Percentiles rank a stretch among this genome's conserved stretches.
Conservation (phyloP, 2,329 filamentous ascomycete genomes). For the Clonostachys sp. region DNA sequence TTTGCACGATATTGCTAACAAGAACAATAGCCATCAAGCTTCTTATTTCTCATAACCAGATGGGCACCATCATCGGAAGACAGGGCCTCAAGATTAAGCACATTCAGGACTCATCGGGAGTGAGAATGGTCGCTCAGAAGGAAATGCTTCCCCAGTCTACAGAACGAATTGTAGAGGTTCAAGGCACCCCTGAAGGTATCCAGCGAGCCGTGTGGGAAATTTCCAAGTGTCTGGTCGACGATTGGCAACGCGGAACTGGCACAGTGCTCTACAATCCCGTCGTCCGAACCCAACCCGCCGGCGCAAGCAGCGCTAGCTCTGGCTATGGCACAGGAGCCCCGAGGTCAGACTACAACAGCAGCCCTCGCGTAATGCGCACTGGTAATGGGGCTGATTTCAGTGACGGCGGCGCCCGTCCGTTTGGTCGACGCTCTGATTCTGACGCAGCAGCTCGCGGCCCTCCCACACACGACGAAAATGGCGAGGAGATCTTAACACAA, state of each 20-base stretch:
- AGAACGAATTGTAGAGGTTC: conserved; percentile 94
- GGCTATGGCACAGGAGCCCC: conserved; percentile 32
- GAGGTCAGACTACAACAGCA: conserved; percentile 47
- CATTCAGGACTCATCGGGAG: conserved; percentile 93
- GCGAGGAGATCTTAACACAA: conserved; percentile 96
- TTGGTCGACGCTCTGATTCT: conserved; percentile 76
- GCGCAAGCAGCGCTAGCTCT: conserved; percentile 21
- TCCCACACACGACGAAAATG: conserved; percentile 89
- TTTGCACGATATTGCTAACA: neutral
- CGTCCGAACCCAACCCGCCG: conserved; percentile 71
- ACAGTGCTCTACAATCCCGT: conserved; percentile 97
- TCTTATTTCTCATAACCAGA: conserved; percentile 98
- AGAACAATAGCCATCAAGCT: conserved; percentile 76
- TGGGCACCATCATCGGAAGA: conserved; percentile 98
- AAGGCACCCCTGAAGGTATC: conserved; percentile 90
- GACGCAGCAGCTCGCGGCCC: conserved; percentile 77
- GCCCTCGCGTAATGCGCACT: conserved; percentile 81
- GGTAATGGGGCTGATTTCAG: conserved; percentile 98
- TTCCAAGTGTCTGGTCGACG: conserved; percentile 95
- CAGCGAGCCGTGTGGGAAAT: conserved; percentile 98
- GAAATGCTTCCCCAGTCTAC: conserved; percentile 99
- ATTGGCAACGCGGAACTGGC: conserved; percentile 94
- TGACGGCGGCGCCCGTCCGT: conserved; percentile 62
- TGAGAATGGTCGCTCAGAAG: conserved; percentile 99
- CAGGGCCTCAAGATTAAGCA: conserved; percentile 99